Percentiles rank a stretch among this genome's conserved stretches.
Evolutionary conservation across 257 asterid genomes (phyloP).

Genomic region (Fraxinus anomala): DNA sequence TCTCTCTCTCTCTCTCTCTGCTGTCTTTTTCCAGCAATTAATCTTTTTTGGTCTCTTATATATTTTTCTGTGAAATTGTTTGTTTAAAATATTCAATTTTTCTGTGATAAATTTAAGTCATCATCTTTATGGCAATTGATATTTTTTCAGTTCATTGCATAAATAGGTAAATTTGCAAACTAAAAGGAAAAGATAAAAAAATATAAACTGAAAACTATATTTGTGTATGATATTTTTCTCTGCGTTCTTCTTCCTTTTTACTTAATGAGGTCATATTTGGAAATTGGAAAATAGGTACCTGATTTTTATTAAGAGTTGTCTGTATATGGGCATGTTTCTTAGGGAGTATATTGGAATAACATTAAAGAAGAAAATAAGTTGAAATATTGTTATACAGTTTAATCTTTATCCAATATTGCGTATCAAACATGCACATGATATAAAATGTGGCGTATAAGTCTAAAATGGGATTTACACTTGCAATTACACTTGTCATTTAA

Average conservation of each 20-base stretch:
- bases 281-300: not conserved
- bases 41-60: not conserved
- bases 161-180: too few relatives aligned
- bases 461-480: not conserved
- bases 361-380: too few relatives aligned
- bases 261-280: slow-evolving; percentile 10
- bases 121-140: slow-evolving; percentile 10
- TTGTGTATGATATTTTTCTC: not conserved
- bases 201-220: too few relatives aligned
- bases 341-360: not conserved
- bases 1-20: not conserved
- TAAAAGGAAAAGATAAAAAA: too few relatives aligned
- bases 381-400: not conserved
- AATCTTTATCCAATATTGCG: not conserved
- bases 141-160: not conserved
- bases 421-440: not conserved
- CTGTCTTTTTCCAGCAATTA: not conserved
- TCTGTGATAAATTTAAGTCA: not conserved
- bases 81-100: not conserved
- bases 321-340: not conserved
- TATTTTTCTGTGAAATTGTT: not conserved
- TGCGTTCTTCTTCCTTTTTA: not conserved
- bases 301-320: not conserved
- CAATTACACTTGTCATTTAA: slow-evolving; percentile 15
- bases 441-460: not conserved